phyloP scores from a whole-genome alignment of 169 alveolate species.

The Plasmodium adleri region DNA sequence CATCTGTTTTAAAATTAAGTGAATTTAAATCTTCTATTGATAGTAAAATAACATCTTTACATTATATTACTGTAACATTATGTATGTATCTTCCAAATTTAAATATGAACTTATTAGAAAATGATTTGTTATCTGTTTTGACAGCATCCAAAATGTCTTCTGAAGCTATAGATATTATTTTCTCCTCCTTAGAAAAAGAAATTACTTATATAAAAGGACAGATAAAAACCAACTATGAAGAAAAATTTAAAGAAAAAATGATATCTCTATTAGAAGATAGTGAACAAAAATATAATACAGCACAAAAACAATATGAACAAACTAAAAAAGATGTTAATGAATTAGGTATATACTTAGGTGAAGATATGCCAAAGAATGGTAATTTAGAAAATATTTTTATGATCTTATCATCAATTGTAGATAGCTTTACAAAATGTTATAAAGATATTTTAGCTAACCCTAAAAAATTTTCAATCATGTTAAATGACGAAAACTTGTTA shows the following conservation, averaged over 20 bases:
- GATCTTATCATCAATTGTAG: constrained; percentile 64
- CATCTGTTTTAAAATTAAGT: constrained; percentile 82
- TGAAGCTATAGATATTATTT: constrained; percentile 72
- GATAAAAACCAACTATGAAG: constrained; percentile 53
- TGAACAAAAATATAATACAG: constrained; percentile 34
- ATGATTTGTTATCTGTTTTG: constrained; percentile 46
- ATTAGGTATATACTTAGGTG: constrained; percentile 66
- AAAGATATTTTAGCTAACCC: constrained; percentile 69
- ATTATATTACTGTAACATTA: constrained; percentile 82
- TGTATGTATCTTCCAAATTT: constrained; percentile 78
- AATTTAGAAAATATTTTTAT: constrained; percentile 73
- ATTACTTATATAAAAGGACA: constrained; percentile 42
- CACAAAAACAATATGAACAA: constrained; percentile 56
- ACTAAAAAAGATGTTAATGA: constrained; percentile 54
- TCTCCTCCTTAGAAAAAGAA: constrained; percentile 69
- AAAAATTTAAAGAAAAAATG: constrained; percentile 71
- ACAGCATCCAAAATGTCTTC: constrained; percentile 77
- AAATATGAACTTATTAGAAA: constrained; percentile 68
- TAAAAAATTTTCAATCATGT: constrained; percentile 61
- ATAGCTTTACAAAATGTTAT: constrained; percentile 71
- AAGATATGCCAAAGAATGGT: constrained; percentile 47
- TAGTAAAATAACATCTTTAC: constrained; percentile 83
- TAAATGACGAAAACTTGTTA: constrained; percentile 64
- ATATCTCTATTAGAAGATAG: constrained; percentile 44
- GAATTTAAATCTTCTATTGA: constrained; percentile 84